These are phyloP conservation scores for Microcyclospora tardicrescens DNA, from an alignment of 2,329 filamentous ascomycete species.

Conservation along the genomic window DNA sequence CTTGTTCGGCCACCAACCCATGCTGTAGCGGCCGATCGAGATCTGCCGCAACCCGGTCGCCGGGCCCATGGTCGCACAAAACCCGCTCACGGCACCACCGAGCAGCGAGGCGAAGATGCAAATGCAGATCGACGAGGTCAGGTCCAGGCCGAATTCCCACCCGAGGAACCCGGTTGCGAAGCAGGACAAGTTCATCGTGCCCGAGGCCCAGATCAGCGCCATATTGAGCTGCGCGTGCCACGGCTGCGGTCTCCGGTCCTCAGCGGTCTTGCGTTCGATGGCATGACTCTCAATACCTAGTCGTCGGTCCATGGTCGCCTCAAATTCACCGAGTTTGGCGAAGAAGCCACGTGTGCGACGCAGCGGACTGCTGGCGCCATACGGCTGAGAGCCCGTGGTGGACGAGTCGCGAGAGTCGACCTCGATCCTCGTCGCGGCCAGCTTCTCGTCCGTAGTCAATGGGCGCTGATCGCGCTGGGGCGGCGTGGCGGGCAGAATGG, in stretches of 20 bases:
- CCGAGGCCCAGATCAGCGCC: constrained; percentile 23
- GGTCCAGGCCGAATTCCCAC: constrained; percentile 34
- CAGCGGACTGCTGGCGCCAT: not conserved
- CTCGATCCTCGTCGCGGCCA: constrained; percentile 14
- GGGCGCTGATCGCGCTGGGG: constrained; percentile 11
- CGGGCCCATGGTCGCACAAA: constrained; percentile 22
- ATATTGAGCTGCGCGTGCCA: constrained; percentile 23
- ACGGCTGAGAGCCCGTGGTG: not conserved
- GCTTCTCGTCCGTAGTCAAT: constrained; percentile 18
- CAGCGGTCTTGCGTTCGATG: constrained; percentile 32
- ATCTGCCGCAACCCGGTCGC: constrained; percentile 31
- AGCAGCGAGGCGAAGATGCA: constrained; percentile 21
- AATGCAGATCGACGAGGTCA: constrained; percentile 27
- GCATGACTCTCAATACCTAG: constrained; percentile 37
- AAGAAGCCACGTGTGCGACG: constrained; percentile 14
- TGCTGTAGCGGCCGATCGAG: constrained; percentile 33
- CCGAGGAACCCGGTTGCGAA: constrained; percentile 33
- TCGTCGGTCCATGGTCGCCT: constrained; percentile 32
- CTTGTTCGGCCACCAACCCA: constrained; percentile 40
- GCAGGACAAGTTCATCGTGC: constrained; percentile 25
- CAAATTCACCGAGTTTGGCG: constrained; percentile 22
- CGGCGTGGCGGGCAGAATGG: not conserved
- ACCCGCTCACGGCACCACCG: constrained; percentile 20
- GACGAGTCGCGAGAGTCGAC: constrained; percentile 10
- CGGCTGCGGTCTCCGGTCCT: constrained; percentile 31